phyloP scores from a whole-genome alignment of 306 rosid genomes.

The Castanea crenata region DNA sequence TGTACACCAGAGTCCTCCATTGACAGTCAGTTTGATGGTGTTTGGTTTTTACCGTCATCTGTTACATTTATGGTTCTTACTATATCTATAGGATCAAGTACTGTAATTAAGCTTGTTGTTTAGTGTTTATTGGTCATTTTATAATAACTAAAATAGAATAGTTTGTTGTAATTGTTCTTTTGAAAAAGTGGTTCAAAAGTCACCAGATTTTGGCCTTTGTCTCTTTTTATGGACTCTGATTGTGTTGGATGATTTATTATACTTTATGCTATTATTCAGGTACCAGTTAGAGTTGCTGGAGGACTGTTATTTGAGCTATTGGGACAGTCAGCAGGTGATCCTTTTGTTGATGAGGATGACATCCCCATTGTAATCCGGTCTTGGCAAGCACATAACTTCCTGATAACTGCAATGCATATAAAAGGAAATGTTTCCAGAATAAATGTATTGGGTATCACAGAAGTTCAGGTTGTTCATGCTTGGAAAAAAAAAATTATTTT shows the following conservation, averaged over 20 bases:
- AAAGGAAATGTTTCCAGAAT: constrained; percentile 57
- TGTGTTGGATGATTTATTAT: neutral
- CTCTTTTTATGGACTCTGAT: neutral
- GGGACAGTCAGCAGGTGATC: constrained; percentile 95
- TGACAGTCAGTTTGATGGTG: neutral
- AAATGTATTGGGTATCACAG: constrained; percentile 82
- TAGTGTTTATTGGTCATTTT: neutral
- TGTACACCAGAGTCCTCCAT: neutral
- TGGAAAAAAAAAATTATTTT: constrained; percentile 10
- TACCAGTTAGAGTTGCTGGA: constrained; percentile 96
- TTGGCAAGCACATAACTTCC: constrained; percentile 93
- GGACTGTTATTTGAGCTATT: constrained; percentile 91
- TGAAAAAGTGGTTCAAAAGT: neutral
- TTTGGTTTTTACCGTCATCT: neutral
- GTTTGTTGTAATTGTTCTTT: neutral
- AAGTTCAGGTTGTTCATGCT: constrained; percentile 79
- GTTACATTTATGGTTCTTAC: neutral
- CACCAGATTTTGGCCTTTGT: neutral
- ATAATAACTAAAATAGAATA: neutral
- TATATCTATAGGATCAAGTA: neutral
- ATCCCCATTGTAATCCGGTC: constrained; percentile 90
- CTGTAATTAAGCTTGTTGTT: neutral
- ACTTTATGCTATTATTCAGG: constrained; percentile 39
- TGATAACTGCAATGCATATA: constrained; percentile 76
- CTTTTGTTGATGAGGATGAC: constrained; percentile 78